Base-by-base conservation (phyloP, 208 protist species). In the Trypanosomatidae sp. region DNA sequence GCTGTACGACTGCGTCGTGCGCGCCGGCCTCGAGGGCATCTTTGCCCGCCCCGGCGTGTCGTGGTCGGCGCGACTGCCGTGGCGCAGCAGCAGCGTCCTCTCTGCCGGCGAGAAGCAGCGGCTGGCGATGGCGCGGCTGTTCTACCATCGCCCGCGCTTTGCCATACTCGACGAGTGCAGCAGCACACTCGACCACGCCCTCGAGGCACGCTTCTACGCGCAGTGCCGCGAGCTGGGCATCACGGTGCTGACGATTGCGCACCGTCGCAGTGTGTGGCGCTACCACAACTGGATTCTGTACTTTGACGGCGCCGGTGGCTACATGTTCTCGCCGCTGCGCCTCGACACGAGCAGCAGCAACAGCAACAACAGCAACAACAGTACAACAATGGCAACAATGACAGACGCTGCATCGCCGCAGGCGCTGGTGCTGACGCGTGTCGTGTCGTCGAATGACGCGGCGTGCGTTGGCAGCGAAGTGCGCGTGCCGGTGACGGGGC, bases 91-190 rank as follows among this genome's bases (percentile, higher is more conserved):
- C 43, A 63, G 48, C 25, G 28, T 19, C n/a, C 60, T 92, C 22
- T 89, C 81, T 5, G 41, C 75, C 8, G 87, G 83, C 6, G 80
- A 95, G 50, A 79, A 89, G 72, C 87, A 95, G 59, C 59, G 79
- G 27, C 61, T 95, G 13, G 83, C 83, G 15, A 81, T 95, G 50
- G 87, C 87, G 11, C 66, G 87, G 28, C 59, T 95, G 7, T 92
- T 92, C 41, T 92, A 79, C 47, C 87, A 95, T 60, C 56, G 66
- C 20, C 87, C 87, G 7, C 61, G 64, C 15, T 95, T 86, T 48
- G 87, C 87, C 27, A 90, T 95, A 47, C 61, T 95, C 4, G 87
- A 95, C 48, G 87, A 95, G 60, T 90, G 83, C 70, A 95, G 76
- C 53, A 84, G 69, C 37, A 60, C 71, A 15, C 55, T 94, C 40